Evolutionary conservation across 1,284 basidiomycete species (phyloP).

Genomic region (Microbotryum lychnidis-dioicae): DNA sequence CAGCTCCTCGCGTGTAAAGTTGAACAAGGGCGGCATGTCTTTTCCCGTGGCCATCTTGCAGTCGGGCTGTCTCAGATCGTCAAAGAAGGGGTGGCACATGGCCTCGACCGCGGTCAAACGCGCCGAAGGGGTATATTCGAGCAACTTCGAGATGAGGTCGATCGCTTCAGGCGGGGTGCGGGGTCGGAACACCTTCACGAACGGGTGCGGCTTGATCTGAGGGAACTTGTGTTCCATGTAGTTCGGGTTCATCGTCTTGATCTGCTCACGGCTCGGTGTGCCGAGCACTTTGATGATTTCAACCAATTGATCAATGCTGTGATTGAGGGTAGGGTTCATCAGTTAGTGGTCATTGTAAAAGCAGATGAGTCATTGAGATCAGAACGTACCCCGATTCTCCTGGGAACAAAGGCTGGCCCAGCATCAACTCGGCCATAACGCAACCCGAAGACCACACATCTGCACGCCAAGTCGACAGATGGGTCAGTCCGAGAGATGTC

Average conservation of each 20-base stretch:
- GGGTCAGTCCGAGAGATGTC: neutral
- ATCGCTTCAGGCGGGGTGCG: slow-evolving; percentile 94
- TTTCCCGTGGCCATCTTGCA: slow-evolving; percentile 94
- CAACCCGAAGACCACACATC: slow-evolving; percentile 99
- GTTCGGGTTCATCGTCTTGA: slow-evolving; percentile 99
- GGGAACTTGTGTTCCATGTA: slow-evolving; percentile 99
- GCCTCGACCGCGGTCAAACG: slow-evolving; percentile 79
- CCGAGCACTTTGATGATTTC: slow-evolving; percentile 99
- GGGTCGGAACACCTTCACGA: slow-evolving; percentile 84
- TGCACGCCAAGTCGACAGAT: slow-evolving; percentile 35
- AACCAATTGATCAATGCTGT: slow-evolving; percentile 98
- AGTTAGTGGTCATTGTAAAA: neutral
- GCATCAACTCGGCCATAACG: slow-evolving; percentile 99
- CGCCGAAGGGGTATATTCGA: slow-evolving; percentile 94
- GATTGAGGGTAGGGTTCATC: slow-evolving; percentile 77
- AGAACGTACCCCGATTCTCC: slow-evolving; percentile 71
- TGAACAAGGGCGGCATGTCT: slow-evolving; percentile 86
- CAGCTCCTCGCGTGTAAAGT: slow-evolving; percentile 95
- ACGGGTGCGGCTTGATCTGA: slow-evolving; percentile 68
- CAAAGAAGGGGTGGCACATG: slow-evolving; percentile 94
- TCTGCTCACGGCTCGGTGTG: slow-evolving; percentile 96
- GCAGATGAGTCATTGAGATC: neutral
- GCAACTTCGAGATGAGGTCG: slow-evolving; percentile 83
- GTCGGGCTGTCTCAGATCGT: slow-evolving; percentile 82
- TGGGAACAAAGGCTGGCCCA: slow-evolving; percentile 96